phyloP scores from a whole-genome alignment of 2,329 filamentous ascomycete species.

The Hymenoscyphus linearis region DNA sequence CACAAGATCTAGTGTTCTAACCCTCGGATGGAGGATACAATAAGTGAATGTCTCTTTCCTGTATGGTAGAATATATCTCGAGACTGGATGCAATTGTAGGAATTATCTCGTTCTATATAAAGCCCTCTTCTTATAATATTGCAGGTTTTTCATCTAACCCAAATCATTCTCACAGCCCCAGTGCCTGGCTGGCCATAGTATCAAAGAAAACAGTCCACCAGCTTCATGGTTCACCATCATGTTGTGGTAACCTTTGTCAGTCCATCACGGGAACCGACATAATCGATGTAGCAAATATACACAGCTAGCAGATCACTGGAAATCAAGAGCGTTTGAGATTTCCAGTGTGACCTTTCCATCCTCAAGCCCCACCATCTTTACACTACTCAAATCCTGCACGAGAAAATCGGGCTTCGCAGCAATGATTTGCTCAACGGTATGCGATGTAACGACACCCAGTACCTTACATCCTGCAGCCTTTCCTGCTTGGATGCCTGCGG shows the following conservation, averaged over 20 bases:
- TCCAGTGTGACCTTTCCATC: constrained; percentile 36
- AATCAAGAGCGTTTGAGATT: constrained; percentile 24
- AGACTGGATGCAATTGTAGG: background rate
- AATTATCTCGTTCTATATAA: background rate
- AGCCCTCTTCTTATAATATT: background rate
- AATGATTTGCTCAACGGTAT: constrained; percentile 52
- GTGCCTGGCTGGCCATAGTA: background rate
- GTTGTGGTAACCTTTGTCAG: background rate
- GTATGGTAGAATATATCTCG: background rate
- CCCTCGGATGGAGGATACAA: background rate
- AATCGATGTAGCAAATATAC: background rate
- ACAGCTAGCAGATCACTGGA: constrained; percentile 11
- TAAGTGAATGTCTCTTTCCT: background rate
- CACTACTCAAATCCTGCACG: constrained; percentile 58
- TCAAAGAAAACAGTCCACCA: background rate
- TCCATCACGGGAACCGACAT: background rate
- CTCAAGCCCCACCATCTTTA: constrained; percentile 44
- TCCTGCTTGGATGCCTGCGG: constrained; percentile 61
- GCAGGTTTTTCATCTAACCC: background rate
- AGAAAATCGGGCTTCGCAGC: constrained; percentile 66
- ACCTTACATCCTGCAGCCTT: constrained; percentile 69
- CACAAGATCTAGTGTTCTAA: background rate
- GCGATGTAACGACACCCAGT: constrained; percentile 60
- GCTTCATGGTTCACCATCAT: background rate
- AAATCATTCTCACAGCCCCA: background rate